Percentiles rank a stretch among this genome's conserved stretches.
Evolutionary conservation across 2,329 filamentous ascomycete genomes (phyloP).

Genomic region (Ploettnerulaceae sp.): DNA sequence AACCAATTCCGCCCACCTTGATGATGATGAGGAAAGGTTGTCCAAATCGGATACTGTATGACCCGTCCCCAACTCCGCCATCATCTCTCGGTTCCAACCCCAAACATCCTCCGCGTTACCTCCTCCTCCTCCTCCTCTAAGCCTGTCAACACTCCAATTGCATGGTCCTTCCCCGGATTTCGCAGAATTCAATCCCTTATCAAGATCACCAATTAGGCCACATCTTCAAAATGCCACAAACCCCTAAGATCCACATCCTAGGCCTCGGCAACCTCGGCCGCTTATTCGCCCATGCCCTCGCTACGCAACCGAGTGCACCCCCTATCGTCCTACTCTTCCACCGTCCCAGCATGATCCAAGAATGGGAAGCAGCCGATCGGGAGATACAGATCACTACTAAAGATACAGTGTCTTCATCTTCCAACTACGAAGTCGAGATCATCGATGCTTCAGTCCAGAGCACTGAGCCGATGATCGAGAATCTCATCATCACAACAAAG

Average conservation of each 20-base stretch:
- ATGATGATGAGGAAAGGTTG: too few relatives aligned
- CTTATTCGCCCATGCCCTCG: conserved; percentile 70
- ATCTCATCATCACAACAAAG: conserved; percentile 77
- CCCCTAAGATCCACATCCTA: conserved; percentile 57
- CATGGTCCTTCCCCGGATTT: not conserved
- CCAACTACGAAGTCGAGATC: conserved; percentile 24
- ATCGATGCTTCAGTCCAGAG: conserved; percentile 1
- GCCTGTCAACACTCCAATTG: not conserved
- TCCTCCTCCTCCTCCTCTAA: not conserved
- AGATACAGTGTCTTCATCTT: conserved; percentile 20
- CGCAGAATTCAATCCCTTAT: not conserved
- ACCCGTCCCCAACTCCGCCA: too few relatives aligned
- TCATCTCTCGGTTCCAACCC: conserved; percentile 1
- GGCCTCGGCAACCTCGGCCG: conserved; percentile 78
- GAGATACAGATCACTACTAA: conserved; percentile 23
- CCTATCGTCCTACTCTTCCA: conserved; percentile 77
- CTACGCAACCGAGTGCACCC: conserved; percentile 24
- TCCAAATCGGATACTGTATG: too few relatives aligned
- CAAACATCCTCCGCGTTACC: not conserved
- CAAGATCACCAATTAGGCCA: not conserved
- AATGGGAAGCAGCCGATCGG: conserved; percentile 38
- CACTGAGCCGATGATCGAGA: conserved; percentile 47
- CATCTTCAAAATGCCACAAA: not conserved
- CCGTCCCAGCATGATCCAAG: conserved; percentile 43
- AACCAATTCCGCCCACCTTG: too few relatives aligned